Base-by-base conservation (phyloP, 192 early-diverging fungal species). In the Allomyces macrogynus region DNA sequence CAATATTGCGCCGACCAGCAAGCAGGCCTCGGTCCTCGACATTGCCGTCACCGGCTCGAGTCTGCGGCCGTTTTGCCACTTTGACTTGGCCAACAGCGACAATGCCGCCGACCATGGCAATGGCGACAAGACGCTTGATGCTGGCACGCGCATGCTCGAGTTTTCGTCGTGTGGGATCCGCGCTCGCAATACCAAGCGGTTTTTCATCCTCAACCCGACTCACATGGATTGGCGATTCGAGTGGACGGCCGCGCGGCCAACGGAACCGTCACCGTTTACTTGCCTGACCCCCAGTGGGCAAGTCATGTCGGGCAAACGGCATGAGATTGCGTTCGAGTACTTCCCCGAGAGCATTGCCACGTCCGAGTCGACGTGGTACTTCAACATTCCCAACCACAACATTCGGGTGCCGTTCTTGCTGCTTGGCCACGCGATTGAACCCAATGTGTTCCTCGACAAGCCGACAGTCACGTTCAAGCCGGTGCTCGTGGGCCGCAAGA, bases 51-150 rank as follows among this genome's bases (percentile, higher is more conserved):
- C 63, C 10, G 82, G 82, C 10, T 43, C 62, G 23, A 71, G 74
- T 64, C 62, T 76, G n/a, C 60, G 82, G 49, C 82, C 82, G 62
- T 81, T 84, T 62, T 83, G 81, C 64, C 82, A 84, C 66, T 83
- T 84, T 72, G 82, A 84, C 43, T 68, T 84, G 24, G 49, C 49
- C 2, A 40, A 7, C 32, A 40, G 32, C 32, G 32, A 40, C 3
- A 40, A 40, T 40, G 32, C 32, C 32, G 32, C 32, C 32, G 32
- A 40, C 32, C 32, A 40, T 40, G 32, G 61, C 54, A 23, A 81
- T 72, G 63, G 79, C 71, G 2, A n/a, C 62, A 3, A 74, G 72
- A 8, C 75, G 77, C 10, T 24, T 60, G 10, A 63, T 68, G 18
- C 70, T 81, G n/a, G 77, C 23, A 84, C 81, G 10, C 69, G 70